phyloP scores from a whole-genome alignment of 257 asterid species.

The Echium plantagineum region DNA sequence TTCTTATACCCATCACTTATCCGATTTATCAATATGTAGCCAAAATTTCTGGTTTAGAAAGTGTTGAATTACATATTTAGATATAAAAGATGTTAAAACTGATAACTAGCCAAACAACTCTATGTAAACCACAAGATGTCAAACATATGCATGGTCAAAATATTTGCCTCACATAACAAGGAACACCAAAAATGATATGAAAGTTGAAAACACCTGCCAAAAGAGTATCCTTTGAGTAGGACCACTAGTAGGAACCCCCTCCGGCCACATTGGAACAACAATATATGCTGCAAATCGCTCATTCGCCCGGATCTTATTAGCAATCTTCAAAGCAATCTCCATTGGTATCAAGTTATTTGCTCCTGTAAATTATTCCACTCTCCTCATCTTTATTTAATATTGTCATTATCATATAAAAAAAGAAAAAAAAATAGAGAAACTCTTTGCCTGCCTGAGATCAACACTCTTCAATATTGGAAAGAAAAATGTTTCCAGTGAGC shows the following conservation, averaged over 20 bases:
- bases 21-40: too few species aligned
- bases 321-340: constrained; percentile 88
- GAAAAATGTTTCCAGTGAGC: too few species aligned
- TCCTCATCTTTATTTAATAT: constrained; percentile 2
- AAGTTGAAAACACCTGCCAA: constrained; percentile 57
- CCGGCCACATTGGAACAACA: constrained; percentile 94
- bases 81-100: too few species aligned
- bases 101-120: not conserved
- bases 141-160: not conserved
- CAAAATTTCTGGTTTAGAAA: too few species aligned
- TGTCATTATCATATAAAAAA: not conserved
- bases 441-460: too few species aligned
- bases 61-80: too few species aligned
- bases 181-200: not conserved
- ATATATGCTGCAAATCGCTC: constrained; percentile 71
- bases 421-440: too few species aligned
- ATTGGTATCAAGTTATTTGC: constrained; percentile 87
- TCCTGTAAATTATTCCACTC: constrained; percentile 30
- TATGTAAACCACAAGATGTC: not conserved
- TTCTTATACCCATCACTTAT: too few species aligned
- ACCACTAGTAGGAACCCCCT: constrained; percentile 76
- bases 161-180: not conserved
- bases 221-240: constrained; percentile 85
- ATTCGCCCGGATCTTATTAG: constrained; percentile 52
- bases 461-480: too few species aligned